Percentiles rank a stretch among this genome's conserved stretches.
phyloP scores from a whole-genome alignment of 768 basidiomycete genomes.

The Termitomyces titanicus region DNA sequence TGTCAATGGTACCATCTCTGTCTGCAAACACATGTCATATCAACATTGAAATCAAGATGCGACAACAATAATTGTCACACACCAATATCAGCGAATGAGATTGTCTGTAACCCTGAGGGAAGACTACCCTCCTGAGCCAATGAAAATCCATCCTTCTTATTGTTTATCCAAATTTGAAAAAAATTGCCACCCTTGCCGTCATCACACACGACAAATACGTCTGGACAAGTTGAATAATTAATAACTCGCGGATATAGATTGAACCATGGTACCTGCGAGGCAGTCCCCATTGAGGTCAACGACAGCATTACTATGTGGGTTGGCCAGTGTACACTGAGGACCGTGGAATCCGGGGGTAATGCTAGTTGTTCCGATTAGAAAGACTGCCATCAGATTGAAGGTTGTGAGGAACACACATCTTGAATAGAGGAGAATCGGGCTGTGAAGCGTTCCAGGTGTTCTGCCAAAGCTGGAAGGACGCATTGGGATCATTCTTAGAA shows the following conservation, averaged over 20 bases:
- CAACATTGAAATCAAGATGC: conserved; percentile 1
- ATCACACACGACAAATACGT: conserved; percentile 87
- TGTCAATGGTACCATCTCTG: conserved; percentile 94
- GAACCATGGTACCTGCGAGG: conserved; percentile 59
- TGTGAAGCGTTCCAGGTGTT: conserved; percentile 73
- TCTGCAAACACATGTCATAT: conserved; percentile 40
- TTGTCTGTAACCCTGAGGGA: conserved; percentile 71
- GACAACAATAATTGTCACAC: conserved; percentile 16
- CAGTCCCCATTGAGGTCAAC: conserved; percentile 96
- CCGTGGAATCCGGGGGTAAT: conserved; percentile 57
- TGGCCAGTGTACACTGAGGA: conserved; percentile 69
- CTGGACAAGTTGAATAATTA: conserved; percentile 30
- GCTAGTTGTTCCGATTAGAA: conserved; percentile 32
- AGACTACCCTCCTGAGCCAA: conserved; percentile 65
- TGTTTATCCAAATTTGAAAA: conserved; percentile 93
- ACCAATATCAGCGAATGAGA: conserved; percentile 93
- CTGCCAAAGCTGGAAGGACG: conserved; percentile 67
- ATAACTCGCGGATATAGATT: neutral
- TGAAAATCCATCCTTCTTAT: conserved; percentile 70
- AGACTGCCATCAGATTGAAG: neutral
- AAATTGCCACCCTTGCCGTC: conserved; percentile 52
- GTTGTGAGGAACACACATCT: conserved; percentile 46
- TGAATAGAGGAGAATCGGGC: conserved; percentile 51
- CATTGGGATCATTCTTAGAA: conserved; percentile 26
- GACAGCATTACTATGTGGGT: conserved; percentile 93